Evolutionary conservation across 2,329 filamentous ascomycete species (phyloP).

Genomic region (Diaporthe sp.): DNA sequence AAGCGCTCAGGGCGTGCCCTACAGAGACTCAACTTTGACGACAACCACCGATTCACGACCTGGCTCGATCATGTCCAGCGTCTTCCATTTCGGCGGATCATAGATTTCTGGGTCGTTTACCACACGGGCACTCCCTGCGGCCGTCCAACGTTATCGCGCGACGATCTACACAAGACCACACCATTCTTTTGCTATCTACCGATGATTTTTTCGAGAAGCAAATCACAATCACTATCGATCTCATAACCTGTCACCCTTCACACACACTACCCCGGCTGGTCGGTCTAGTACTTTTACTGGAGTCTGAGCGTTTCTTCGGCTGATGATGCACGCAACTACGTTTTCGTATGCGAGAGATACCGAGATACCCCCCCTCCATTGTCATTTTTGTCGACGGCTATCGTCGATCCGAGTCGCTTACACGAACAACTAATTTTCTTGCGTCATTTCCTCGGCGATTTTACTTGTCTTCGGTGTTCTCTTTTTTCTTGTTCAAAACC

Average conservation of each 20-base stretch:
- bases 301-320: slow-evolving; percentile 33
- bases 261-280: slow-evolving; percentile 24
- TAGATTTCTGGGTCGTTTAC: background rate
- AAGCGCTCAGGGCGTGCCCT: slow-evolving; percentile 26
- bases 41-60: slow-evolving; percentile 32
- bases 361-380: slow-evolving; percentile 35
- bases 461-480: background rate
- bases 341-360: slow-evolving; percentile 37
- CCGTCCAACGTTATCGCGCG: background rate
- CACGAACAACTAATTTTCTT: slow-evolving; percentile 27
- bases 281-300: slow-evolving; percentile 32
- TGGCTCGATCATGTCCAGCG: slow-evolving; percentile 36
- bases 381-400: slow-evolving; percentile 7
- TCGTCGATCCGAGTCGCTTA: slow-evolving; percentile 17
- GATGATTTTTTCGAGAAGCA: background rate
- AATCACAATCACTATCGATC: slow-evolving; percentile 13
- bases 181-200: slow-evolving; percentile 17
- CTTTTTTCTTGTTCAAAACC: background rate
- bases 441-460: slow-evolving; percentile 17
- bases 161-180: background rate
- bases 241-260: slow-evolving; percentile 14
- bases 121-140: background rate
- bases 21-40: slow-evolving; percentile 32
- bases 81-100: slow-evolving; percentile 36
- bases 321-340: slow-evolving; percentile 35